Percentiles rank a stretch among this genome's conserved stretches.
These are phyloP conservation scores for Flaveria bidentis DNA, from an alignment of 129 eudicot genomes.

Conservation along the genomic window DNA sequence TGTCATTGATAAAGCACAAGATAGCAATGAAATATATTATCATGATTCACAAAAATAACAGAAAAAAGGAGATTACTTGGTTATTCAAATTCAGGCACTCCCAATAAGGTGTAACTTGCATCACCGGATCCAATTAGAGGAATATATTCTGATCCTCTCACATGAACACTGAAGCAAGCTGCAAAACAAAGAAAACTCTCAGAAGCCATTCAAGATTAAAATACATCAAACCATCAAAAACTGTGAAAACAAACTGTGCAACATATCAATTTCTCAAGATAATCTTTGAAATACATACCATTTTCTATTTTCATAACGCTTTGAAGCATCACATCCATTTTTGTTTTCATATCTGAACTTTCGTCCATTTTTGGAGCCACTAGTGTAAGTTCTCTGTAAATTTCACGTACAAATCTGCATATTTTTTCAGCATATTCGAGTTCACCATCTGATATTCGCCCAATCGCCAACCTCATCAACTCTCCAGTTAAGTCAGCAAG, in stretches of 20 bases:
- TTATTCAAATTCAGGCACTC: constrained; percentile 49
- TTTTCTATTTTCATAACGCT: constrained; percentile 95
- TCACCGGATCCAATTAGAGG: constrained; percentile 71
- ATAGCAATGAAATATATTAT: background rate
- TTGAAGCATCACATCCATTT: constrained; percentile 96
- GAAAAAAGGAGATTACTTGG: constrained; percentile 21
- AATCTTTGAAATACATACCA: constrained; percentile 45
- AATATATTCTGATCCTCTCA: constrained; percentile 91
- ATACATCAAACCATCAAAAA: background rate
- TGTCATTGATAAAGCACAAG: background rate
- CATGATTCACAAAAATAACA: background rate
- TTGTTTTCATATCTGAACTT: constrained; percentile 74
- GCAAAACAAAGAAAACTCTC: constrained; percentile 34
- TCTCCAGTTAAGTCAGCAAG: constrained; percentile 98
- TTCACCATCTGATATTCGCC: constrained; percentile 94
- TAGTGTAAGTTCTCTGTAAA: constrained; percentile 75
- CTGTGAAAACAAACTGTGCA: background rate
- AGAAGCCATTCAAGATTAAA: background rate
- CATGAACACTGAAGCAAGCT: constrained; percentile 96
- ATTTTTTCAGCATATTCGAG: constrained; percentile 83
- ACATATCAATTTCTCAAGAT: background rate
- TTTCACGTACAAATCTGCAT: constrained; percentile 91
- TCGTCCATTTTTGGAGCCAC: constrained; percentile 86
- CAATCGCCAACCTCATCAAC: constrained; percentile 95
- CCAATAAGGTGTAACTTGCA: constrained; percentile 52